phyloP scores from a whole-genome alignment of 306 rosid species.

The Rosa lucieae region DNA sequence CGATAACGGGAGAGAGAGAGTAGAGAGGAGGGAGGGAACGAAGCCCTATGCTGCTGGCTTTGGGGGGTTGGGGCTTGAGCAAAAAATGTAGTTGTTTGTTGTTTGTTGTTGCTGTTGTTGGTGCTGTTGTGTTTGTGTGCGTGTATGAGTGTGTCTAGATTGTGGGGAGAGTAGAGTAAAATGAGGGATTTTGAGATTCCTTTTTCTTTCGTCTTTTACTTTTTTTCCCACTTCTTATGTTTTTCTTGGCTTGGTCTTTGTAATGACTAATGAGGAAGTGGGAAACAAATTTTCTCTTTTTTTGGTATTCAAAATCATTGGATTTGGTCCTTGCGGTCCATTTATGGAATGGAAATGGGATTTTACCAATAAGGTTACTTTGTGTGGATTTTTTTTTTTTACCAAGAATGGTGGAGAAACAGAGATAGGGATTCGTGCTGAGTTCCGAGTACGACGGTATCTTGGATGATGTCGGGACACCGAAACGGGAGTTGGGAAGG shows the following conservation, averaged over 20 bases:
- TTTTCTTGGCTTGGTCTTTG: background rate
- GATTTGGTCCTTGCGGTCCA: background rate
- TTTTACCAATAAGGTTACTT: background rate
- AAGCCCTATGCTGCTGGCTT: conserved; percentile 65
- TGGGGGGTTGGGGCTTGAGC: conserved; percentile 36
- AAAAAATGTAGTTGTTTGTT: conserved; percentile 31
- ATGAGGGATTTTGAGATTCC: background rate
- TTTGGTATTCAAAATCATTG: background rate
- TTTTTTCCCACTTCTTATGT: too few species aligned
- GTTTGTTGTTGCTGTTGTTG: background rate
- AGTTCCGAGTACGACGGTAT: background rate
- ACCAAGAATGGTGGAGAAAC: too few species aligned
- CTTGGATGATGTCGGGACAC: background rate
- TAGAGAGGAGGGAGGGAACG: conserved; percentile 39
- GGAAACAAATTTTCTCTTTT: background rate
- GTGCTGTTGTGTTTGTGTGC: background rate
- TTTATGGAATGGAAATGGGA: background rate
- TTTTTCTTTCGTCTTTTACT: background rate
- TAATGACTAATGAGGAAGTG: background rate
- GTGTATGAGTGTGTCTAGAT: background rate
- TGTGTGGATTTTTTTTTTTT: too few species aligned
- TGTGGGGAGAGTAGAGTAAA: conserved; percentile 1
- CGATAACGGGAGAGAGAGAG: conserved; percentile 25
- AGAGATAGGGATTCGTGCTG: background rate
- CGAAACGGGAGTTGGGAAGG: background rate